Evolutionary conservation across 192 early-diverging fungal genomes (phyloP), one percentile per base, ranked within the genome.

Genomic region (Diversispora eburnea): DNA sequence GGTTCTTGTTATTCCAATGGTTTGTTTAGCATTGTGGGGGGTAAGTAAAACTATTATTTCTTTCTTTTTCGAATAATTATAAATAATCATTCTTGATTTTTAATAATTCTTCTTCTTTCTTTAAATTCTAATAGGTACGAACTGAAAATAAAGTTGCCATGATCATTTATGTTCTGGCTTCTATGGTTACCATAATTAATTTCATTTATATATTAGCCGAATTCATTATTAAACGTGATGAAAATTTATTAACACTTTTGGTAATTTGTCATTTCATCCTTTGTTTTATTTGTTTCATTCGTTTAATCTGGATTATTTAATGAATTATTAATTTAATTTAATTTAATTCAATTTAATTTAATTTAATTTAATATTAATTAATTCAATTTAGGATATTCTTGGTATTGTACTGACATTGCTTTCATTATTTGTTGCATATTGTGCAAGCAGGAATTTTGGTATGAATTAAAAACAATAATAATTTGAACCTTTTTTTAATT

Each of bases 61-160:
- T 43, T 43, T 47, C 5, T 65, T 13, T 8, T 33, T 65, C 9
- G 8, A 8, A 39, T n/a, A 9, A 22, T 33, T 56, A 15, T 8
- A 8, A 20, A 8, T 45, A n/a, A 41, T 39, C 33, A 0, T 15
- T 68, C n/a, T 25, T 48, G 17, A 46, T 7, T 41, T 48, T 8
- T 9, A 17, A 7, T 33, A 45, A 20, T 51, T 19, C 15, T 68
- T 22, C 22, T 22, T 13, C 17, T 49, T 49, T 42, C 43, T 43
- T 43, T 63, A 39, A 13, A 39, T 41, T 17, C 13, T 42, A 63
- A 19, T 57, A 70, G 68, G 68, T 70, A 19, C 33, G 68, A 15
- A n/a, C 47, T n/a, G 68, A 70, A 42, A 70, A 70, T 43, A 58
- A 45, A 56, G 33, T 57, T 19, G 68, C 68, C 3, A 56, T 70